Evolutionary conservation across 2,329 filamentous ascomycete genomes (phyloP), one percentile per base, ranked within the genome.

Genomic region (Aspergillus hiratsukae): DNA sequence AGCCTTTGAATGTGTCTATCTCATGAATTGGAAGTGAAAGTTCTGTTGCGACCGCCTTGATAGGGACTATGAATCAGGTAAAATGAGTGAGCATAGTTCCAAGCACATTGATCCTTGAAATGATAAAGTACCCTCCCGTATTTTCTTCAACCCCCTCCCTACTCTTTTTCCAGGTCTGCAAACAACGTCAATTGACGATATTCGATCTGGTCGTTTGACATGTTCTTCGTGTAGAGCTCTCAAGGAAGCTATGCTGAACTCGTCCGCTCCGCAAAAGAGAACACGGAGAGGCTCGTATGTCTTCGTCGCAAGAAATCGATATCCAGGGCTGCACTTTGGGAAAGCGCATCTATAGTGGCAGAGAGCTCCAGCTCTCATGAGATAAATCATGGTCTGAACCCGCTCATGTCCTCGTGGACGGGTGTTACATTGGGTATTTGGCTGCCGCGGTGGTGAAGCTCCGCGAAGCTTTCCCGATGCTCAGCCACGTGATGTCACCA

Each of bases 241-340:
- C 51, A 99, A 78, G 1, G 91, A 90, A 52, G 82, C 83, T 66
- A 88, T 88, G 76, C 93, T 97, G 74, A 97, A 96, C 2, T 86
- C 81, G 72, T 99, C 94, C 3, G 93, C 94, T 60, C 94, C 94
- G 75, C 92, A 97, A 75, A 97, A 99, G 3, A 99, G 82, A 53
- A 99, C 91, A 35, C 87, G 83, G 31, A 99, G 79, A 3, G 90
- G 89, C 17, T 80, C 73, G 61, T 69, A 67, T 9, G 67, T 55
- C 52, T 68, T 73, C 35, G 68, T 72, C 1, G 72, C 62, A 35
- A 69, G 64, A 31, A 57, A 64, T 52, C 70, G 64, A 54, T 52
- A 57, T 8, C 50, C 21, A 53, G 61, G 60, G 21, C 51, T 49
- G 25, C 53, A 57, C 41, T 43, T 46, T 19, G 56, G 43, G 40